These are phyloP conservation scores for Cardamine resedifolia DNA, from an alignment of 345 rosid genomes.

Conservation along the genomic window DNA sequence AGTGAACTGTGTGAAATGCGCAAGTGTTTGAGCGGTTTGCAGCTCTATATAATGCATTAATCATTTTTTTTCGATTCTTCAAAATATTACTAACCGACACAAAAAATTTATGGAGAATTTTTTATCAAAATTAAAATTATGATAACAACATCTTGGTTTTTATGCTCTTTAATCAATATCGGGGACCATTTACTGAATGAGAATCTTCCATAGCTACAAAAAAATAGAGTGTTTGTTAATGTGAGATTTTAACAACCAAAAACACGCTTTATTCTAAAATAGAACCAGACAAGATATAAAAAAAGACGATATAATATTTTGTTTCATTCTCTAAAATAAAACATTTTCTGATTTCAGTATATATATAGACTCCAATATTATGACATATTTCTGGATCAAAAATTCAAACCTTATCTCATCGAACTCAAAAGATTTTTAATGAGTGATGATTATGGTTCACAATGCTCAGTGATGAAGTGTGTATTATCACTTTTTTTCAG, in stretches of 20 bases:
- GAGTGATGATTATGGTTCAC: not conserved
- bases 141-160: constrained; percentile 7
- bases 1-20: constrained; percentile 17
- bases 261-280: not conserved
- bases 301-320: not conserved
- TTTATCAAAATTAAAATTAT: not conserved
- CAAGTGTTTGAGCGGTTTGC: constrained; percentile 6
- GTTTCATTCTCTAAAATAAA: not conserved
- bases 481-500: not conserved
- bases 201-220: constrained; percentile 3
- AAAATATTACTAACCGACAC: constrained; percentile 31
- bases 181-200: not conserved
- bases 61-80: not conserved
- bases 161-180: constrained; percentile 2
- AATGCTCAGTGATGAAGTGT: not conserved
- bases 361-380: not conserved
- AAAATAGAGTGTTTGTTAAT: not conserved
- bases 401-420: not conserved
- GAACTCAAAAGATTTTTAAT: not conserved
- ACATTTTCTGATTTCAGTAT: not conserved
- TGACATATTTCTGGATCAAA: not conserved
- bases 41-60: not conserved
- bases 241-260: not conserved
- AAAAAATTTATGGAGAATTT: not conserved
- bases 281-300: not conserved